Evolutionary conservation across 176 grass and related monocot species (phyloP).

Genomic region (Rhipidocladum racemiflorum): DNA sequence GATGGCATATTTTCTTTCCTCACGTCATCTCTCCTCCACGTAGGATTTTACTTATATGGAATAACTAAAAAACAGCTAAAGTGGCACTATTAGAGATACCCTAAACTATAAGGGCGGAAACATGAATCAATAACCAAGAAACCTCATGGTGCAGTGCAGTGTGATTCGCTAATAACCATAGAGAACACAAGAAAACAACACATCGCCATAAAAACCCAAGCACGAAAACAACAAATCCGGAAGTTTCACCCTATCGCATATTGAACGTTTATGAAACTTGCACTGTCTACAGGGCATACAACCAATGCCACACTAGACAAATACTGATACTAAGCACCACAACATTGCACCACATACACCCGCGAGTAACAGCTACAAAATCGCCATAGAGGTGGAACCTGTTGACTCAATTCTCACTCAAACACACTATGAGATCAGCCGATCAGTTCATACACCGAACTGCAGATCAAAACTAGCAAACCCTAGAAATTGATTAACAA

Average conservation of each 20-base stretch:
- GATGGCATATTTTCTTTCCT: too few species aligned
- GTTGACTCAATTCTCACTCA: constrained; percentile 3
- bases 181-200: neutral
- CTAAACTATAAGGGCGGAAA: neutral
- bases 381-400: neutral
- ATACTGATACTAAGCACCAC: constrained; percentile 10
- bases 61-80: too few species aligned
- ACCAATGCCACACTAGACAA: neutral
- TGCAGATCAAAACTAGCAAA: constrained; percentile 15
- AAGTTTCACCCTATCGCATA: constrained; percentile 5
- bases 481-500: constrained; percentile 10
- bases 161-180: neutral
- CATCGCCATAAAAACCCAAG: neutral
- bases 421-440: neutral
- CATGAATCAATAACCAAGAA: constrained; percentile 19
- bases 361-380: neutral
- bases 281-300: neutral
- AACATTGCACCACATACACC: constrained; percentile 5
- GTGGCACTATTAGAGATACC: too few species aligned
- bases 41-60: too few species aligned
- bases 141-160: neutral
- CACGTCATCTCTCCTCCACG: too few species aligned
- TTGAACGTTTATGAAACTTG: neutral
- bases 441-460: neutral
- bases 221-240: neutral